A percentile compares a stretch with the other conserved stretches of the same genome.
phyloP scores from a whole-genome alignment of 208 protist genomes.

The Leishmania aethiopica region DNA sequence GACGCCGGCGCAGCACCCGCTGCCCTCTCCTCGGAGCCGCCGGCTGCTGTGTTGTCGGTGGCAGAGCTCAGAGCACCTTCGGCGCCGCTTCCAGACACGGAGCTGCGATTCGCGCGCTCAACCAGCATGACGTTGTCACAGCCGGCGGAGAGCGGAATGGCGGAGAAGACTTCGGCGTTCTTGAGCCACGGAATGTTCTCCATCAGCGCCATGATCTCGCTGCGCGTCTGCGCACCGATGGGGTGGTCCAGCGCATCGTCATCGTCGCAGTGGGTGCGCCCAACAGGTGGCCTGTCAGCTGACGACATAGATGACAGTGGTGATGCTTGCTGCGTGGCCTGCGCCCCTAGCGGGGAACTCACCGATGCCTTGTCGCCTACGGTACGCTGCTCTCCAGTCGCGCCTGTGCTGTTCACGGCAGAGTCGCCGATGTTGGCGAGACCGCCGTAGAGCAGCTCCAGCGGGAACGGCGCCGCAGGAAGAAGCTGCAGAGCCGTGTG shows the following conservation, averaged over 20 bases:
- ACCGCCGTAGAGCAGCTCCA: conserved; percentile 11
- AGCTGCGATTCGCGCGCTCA: conserved; percentile 15
- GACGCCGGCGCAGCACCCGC: background rate
- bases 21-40: background rate
- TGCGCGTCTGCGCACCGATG: conserved; percentile 32
- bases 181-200: conserved; percentile 68
- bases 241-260: conserved; percentile 34
- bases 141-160: conserved; percentile 48
- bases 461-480: background rate
- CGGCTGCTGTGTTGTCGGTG: background rate
- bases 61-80: background rate
- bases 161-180: conserved; percentile 69
- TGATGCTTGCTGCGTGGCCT: background rate
- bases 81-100: background rate
- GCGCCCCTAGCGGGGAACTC: background rate
- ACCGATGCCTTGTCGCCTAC: background rate
- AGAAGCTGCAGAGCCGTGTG: conserved; percentile 4
- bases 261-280: background rate
- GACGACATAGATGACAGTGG: background rate
- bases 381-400: background rate
- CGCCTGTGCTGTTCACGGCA: no score
- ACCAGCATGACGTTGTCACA: conserved; percentile 71
- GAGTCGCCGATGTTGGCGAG: background rate
- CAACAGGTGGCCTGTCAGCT: background rate
- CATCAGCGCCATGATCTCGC: conserved; percentile 42